phyloP scores from a whole-genome alignment of 371 early-diverging fungal species.

The Apophysomyces ossiformis region DNA sequence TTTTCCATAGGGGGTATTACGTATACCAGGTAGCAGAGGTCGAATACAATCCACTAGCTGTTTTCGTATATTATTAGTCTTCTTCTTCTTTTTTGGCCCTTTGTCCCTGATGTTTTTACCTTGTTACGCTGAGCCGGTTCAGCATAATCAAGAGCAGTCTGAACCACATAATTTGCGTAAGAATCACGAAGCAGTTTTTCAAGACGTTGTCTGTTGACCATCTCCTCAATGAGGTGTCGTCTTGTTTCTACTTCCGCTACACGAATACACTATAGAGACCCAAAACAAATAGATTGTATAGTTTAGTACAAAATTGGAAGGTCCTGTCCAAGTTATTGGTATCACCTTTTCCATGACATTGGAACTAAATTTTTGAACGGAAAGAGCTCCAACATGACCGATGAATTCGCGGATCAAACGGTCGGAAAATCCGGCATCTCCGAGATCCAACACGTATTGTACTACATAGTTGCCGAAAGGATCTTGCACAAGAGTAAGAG shows the following conservation, averaged over 20 bases:
- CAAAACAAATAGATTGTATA: conserved; percentile 12
- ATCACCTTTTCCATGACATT: conserved; percentile 90
- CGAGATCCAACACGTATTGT: conserved; percentile 92
- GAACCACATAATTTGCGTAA: conserved; percentile 92
- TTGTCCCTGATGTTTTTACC: conserved; percentile 30
- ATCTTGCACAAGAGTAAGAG: conserved; percentile 84
- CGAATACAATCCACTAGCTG: conserved; percentile 78
- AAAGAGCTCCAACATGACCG: conserved; percentile 75
- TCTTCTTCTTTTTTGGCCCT: no score
- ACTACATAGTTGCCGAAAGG: conserved; percentile 99
- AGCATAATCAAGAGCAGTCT: conserved; percentile 90
- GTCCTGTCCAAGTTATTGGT: not conserved
- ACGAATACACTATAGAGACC: conserved; percentile 70
- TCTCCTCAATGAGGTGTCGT: conserved; percentile 70
- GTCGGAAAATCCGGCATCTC: conserved; percentile 68
- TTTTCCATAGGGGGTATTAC: conserved; percentile 88
- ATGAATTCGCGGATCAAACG: conserved; percentile 77
- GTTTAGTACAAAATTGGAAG: conserved; percentile 10
- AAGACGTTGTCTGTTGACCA: conserved; percentile 67
- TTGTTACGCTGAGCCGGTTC: conserved; percentile 74
- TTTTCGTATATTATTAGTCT: not conserved
- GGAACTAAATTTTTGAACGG: conserved; percentile 91
- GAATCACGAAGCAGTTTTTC: conserved; percentile 84
- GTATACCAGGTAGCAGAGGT: conserved; percentile 78
- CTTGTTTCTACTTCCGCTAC: conserved; percentile 75